phyloP scores from a whole-genome alignment of 441 rosid genomes.

The Macaranga tanarius region DNA sequence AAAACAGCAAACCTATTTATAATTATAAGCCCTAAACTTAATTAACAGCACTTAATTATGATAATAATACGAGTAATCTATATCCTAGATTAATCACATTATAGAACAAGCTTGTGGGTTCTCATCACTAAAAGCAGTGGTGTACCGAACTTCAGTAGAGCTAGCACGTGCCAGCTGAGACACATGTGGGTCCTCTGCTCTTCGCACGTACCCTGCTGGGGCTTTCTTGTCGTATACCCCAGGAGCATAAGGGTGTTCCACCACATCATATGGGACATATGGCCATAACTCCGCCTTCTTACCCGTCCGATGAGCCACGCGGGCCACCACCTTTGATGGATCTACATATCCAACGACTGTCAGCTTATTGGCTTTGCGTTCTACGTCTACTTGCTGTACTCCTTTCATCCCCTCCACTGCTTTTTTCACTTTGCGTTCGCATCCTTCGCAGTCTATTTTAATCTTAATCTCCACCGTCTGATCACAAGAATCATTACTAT shows the following conservation, averaged over 20 bases:
- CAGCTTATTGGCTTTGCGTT: slow-evolving; percentile 71
- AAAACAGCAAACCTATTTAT: neutral
- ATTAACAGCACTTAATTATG: neutral
- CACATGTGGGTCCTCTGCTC: slow-evolving; percentile 50
- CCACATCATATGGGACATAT: slow-evolving; percentile 83
- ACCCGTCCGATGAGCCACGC: slow-evolving; percentile 81
- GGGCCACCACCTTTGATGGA: slow-evolving; percentile 63
- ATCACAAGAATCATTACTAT: neutral
- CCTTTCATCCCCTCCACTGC: slow-evolving; percentile 90
- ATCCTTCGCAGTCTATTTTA: slow-evolving; percentile 88
- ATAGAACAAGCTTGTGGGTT: slow-evolving; percentile 64
- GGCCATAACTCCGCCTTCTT: slow-evolving; percentile 91
- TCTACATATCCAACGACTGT: slow-evolving; percentile 86
- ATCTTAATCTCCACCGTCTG: slow-evolving; percentile 96
- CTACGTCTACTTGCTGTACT: slow-evolving; percentile 66
- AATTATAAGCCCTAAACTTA: neutral
- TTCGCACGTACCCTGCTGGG: slow-evolving; percentile 82
- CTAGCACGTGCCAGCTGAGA: slow-evolving; percentile 84
- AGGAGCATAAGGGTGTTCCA: slow-evolving; percentile 83
- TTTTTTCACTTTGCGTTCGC: slow-evolving; percentile 76
- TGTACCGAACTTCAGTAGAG: slow-evolving; percentile 86
- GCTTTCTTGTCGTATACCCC: slow-evolving; percentile 91
- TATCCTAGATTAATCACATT: slow-evolving; percentile 46
- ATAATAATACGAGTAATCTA: neutral
- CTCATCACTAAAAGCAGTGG: slow-evolving; percentile 93